Base-by-base conservation (phyloP, 2,329 filamentous ascomycete species). In the Coniochaeta sp. region DNA sequence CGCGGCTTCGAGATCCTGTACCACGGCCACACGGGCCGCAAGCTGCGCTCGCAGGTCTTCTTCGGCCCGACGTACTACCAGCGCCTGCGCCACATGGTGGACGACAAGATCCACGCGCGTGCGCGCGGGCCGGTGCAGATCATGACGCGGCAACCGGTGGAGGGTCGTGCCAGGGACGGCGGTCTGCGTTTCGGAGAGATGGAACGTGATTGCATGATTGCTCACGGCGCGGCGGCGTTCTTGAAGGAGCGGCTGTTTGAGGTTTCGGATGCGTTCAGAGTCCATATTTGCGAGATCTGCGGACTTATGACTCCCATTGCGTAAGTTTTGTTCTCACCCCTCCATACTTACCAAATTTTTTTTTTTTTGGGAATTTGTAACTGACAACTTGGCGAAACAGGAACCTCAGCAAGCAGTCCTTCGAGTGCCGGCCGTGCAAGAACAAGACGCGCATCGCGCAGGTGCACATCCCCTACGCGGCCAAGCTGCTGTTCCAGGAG, bases 141-240 rank as follows among this genome's bases (percentile, higher is more conserved):
- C 70, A 85, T 99, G 78, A 99, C 95, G 2, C 84, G 96, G 61
- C 95, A 99, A 75, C 95, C 95, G 19, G 95, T 99, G 16, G 95
- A 99, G 78, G 95, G 95, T 89, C 90, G 96, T 85, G 95, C 95
- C 3, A 83, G 96, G 76, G 96, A 99, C 73, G 95, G 95, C 83
- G 95, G 95, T 81, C 84, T 99, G 52, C 93, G 96, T 73, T 99
- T 99, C 86, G 95, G 95, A 87, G 95, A 99, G 82, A 99, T 99
- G 95, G 96, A 99, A 78, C 93, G 96, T 79, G 96, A 99, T 85
- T 99, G 95, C 75, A 99, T 99, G 95, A 99, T 99, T 80, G 92
- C 96, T n/a, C 96, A 99, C 74, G 95, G 95, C 72, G 95, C 96
- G 3, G 93, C 91, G 59, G 89, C 93, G 1, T 99, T 99, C 84